Conservation (phyloP, 306 rosid species). For the Cicer cuneatum region DNA sequence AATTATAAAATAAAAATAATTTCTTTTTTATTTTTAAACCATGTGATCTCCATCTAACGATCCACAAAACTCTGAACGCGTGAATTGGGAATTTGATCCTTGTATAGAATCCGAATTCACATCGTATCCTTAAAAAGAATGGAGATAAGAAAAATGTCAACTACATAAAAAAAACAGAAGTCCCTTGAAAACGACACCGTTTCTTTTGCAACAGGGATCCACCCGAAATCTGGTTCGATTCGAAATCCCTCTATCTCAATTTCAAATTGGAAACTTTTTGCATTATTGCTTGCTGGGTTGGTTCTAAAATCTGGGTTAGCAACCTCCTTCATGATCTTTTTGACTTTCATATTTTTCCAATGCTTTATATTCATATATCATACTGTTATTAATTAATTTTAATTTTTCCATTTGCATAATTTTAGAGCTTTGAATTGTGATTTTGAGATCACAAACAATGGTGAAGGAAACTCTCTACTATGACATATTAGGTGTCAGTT, state of each 20-base stretch:
- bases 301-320: constrained; percentile 4
- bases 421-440: constrained; percentile 45
- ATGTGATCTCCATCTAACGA: too few species aligned
- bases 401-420: constrained; percentile 23
- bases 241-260: not conserved
- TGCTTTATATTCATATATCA: not conserved
- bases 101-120: too few species aligned
- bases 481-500: constrained; percentile 74
- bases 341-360: not conserved
- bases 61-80: too few species aligned
- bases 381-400: constrained; percentile 3
- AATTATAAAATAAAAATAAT: too few species aligned
- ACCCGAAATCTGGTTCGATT: constrained; percentile 10
- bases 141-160: not conserved
- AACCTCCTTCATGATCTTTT: not conserved
- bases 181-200: constrained; percentile 41
- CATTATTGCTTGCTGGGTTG: constrained; percentile 28
- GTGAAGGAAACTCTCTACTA: constrained; percentile 82
- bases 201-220: constrained; percentile 33
- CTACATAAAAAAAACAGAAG: not conserved
- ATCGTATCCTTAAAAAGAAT: not conserved
- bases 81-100: too few species aligned
- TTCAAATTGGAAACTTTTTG: constrained; percentile 25
- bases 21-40: too few species aligned
- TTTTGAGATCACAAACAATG: constrained; percentile 55